Conservation (phyloP, 129 eudicot genomes). For the Lonicera japonica region DNA sequence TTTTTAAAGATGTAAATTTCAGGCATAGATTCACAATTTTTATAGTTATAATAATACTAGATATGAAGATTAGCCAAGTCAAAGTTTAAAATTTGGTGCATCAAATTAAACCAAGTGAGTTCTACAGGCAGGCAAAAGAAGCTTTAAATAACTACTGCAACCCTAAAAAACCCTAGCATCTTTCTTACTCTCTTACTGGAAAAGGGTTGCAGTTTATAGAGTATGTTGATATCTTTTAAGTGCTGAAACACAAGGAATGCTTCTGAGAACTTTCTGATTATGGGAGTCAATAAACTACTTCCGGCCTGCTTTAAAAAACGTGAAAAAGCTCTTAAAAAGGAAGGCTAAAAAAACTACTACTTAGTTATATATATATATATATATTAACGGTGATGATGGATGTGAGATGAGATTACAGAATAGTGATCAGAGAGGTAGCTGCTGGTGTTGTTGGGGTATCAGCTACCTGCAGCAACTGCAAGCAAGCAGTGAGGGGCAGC, state of each 20-base stretch:
- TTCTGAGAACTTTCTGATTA: slow-evolving; percentile 16
- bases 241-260: slow-evolving; percentile 27
- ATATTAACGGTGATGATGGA: too few species aligned
- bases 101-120: too few species aligned
- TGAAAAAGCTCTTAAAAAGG: neutral
- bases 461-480: neutral
- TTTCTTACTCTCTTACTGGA: slow-evolving; percentile 3
- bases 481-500: neutral
- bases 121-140: neutral
- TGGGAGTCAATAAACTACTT: slow-evolving; percentile 1
- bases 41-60: too few species aligned
- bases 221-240: slow-evolving; percentile 15
- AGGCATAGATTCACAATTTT: too few species aligned
- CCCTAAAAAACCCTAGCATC: slow-evolving; percentile 11
- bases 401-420: too few species aligned
- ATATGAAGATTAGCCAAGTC: too few species aligned
- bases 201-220: slow-evolving; percentile 7
- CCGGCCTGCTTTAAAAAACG: neutral
- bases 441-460: neutral
- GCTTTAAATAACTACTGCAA: neutral
- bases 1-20: too few species aligned
- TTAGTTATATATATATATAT: too few species aligned
- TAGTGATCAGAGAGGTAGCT: neutral
- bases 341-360: neutral
- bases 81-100: neutral